phyloP scores from a whole-genome alignment of 768 basidiomycete species.

The Tubosaeta sp. region DNA sequence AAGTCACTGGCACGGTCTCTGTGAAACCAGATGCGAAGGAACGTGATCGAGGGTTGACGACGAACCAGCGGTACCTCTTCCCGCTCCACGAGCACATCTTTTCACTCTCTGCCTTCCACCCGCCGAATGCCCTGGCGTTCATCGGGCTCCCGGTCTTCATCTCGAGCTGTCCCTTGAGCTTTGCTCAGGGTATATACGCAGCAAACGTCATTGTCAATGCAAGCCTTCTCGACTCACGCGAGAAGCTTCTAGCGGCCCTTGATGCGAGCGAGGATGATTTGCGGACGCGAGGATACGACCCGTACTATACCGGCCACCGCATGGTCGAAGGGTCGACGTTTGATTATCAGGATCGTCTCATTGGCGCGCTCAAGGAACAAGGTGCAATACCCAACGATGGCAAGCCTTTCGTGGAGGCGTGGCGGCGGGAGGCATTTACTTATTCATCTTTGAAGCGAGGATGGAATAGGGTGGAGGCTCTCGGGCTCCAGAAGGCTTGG shows the following conservation, averaged over 20 bases:
- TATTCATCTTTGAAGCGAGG: slow-evolving; percentile 35
- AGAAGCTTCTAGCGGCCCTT: slow-evolving; percentile 1
- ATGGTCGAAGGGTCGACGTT: slow-evolving; percentile 14
- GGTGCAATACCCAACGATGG: slow-evolving; percentile 29
- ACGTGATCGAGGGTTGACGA: slow-evolving; percentile 31
- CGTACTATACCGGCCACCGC: slow-evolving; percentile 45
- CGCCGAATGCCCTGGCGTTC: slow-evolving; percentile 51
- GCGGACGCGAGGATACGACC: slow-evolving; percentile 39
- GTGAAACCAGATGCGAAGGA: slow-evolving; percentile 16
- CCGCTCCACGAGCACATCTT: slow-evolving; percentile 53
- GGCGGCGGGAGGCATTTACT: slow-evolving; percentile 38
- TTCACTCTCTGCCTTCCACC: slow-evolving; percentile 43
- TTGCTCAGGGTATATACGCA: slow-evolving; percentile 43
- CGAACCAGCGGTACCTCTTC: slow-evolving; percentile 51
- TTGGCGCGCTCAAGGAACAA: slow-evolving; percentile 7
- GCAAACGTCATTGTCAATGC: slow-evolving; percentile 43
- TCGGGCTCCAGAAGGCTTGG: slow-evolving; percentile 40
- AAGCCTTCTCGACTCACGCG: slow-evolving; percentile 37
- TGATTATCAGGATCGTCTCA: slow-evolving; percentile 40
- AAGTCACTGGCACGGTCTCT: slow-evolving; percentile 21
- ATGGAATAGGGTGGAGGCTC: slow-evolving; percentile 44
- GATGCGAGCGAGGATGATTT: slow-evolving; percentile 23
- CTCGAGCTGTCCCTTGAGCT: slow-evolving; percentile 32
- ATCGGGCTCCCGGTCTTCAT: slow-evolving; percentile 49
- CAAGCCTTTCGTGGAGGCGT: slow-evolving; percentile 44